Evolutionary conservation across 805 yeast species (phyloP).

Genomic region (Metschnikowia kunwiensis): DNA sequence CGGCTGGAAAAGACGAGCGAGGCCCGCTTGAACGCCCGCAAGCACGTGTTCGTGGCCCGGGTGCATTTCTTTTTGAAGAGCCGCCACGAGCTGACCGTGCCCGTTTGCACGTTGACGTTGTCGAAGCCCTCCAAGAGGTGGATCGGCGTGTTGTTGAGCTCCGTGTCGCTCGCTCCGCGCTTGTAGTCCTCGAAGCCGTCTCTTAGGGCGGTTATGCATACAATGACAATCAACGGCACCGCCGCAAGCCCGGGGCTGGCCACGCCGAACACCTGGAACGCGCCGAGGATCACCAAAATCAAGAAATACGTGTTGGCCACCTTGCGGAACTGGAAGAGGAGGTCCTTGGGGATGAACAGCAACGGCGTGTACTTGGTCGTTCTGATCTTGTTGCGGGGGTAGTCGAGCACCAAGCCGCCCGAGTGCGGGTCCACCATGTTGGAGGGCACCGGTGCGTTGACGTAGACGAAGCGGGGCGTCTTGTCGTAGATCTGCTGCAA

Average conservation of each 20-base stretch:
- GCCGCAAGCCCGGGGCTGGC: conserved; percentile 72
- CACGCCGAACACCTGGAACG: conserved; percentile 74
- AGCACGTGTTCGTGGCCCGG: conserved; percentile 20
- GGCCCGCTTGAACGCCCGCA: conserved; percentile 22
- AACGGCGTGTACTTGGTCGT: conserved; percentile 94
- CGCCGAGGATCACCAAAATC: conserved; percentile 74
- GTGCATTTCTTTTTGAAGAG: conserved; percentile 59
- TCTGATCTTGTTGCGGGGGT: conserved; percentile 87
- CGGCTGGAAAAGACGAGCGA: conserved; percentile 27
- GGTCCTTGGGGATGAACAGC: conserved; percentile 81
- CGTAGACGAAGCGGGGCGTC: conserved; percentile 46
- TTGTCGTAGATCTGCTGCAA: conserved; percentile 35
- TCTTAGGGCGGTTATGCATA: conserved; percentile 67
- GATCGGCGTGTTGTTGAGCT: conserved; percentile 65
- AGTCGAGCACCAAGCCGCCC: conserved; percentile 56
- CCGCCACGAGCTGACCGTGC: conserved; percentile 62
- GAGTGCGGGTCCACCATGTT: conserved; percentile 46
- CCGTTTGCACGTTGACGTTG: conserved; percentile 57
- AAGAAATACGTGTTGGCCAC: conserved; percentile 90
- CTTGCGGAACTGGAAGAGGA: conserved; percentile 66
- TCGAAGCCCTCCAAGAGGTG: conserved; percentile 51
- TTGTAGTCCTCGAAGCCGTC: conserved; percentile 82
- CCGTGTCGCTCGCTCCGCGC: conserved; percentile 67
- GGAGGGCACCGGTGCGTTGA: conserved; percentile 49
- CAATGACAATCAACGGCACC: conserved; percentile 78